These are phyloP conservation scores for Melampsora larici-populina DNA, from an alignment of 1,284 basidiomycete species.

Conservation along the genomic window DNA sequence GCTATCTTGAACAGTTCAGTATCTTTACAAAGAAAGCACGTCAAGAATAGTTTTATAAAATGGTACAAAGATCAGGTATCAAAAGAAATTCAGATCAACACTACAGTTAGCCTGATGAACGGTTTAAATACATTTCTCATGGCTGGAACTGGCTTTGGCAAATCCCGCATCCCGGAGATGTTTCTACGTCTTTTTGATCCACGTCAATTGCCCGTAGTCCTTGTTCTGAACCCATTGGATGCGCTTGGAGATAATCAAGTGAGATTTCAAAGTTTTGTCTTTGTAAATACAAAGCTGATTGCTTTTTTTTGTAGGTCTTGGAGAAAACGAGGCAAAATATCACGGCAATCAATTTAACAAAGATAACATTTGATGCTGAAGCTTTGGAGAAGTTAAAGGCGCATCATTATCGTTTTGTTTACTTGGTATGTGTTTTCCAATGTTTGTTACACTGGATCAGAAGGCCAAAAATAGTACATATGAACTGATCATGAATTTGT, in stretches of 20 bases:
- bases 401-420: neutral
- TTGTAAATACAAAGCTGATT: neutral
- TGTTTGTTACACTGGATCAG: too few relatives aligned
- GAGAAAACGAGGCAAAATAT: neutral
- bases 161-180: neutral
- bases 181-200: neutral
- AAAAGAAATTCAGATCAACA: constrained; percentile 3
- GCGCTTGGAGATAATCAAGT: constrained; percentile 9
- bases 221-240: constrained; percentile 2
- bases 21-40: neutral
- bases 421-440: too few relatives aligned
- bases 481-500: neutral
- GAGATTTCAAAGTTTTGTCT: neutral
- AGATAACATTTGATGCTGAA: neutral
- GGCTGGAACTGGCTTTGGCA: neutral
- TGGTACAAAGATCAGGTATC: neutral
- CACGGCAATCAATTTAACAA: neutral
- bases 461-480: neutral
- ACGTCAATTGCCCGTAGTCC: neutral
- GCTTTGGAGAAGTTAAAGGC: neutral
- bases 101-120: neutral
- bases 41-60: neutral
- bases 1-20: neutral
- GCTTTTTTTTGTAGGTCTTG: neutral
- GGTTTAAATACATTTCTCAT: constrained; percentile 12